These are phyloP conservation scores for Geranium incanum DNA, from an alignment of 441 rosid genomes.

Conservation along the genomic window DNA sequence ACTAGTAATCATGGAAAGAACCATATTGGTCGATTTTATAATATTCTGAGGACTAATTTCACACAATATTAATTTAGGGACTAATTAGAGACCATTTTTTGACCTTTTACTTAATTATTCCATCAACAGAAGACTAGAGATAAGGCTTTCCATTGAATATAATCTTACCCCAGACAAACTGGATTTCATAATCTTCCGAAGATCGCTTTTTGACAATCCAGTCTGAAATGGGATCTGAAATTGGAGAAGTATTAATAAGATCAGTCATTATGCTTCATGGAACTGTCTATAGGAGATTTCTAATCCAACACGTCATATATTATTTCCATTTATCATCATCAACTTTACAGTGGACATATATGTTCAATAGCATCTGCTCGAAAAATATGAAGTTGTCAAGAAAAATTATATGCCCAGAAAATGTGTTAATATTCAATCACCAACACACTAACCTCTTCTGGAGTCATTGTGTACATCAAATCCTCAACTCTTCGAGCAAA, in stretches of 20 bases:
- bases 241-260: not conserved
- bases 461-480: slow-evolving; percentile 84
- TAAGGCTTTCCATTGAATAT: not conserved
- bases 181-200: slow-evolving; percentile 83
- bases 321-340: not conserved
- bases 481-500: slow-evolving; percentile 88
- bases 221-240: slow-evolving; percentile 92
- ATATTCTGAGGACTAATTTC: too few species aligned
- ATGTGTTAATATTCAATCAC: not conserved
- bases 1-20: too few species aligned
- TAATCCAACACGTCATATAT: not conserved
- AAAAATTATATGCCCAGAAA: not conserved
- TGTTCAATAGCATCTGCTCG: not conserved
- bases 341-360: not conserved
- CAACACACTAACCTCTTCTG: slow-evolving; percentile 70
- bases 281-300: not conserved
- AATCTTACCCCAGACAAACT: slow-evolving; percentile 82
- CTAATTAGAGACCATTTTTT: too few species aligned
- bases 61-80: too few species aligned
- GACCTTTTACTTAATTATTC: too few species aligned
- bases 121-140: too few species aligned
- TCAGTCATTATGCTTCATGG: slow-evolving; percentile 4
- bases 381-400: not conserved
- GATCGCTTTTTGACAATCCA: slow-evolving; percentile 89
- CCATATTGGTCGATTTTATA: too few species aligned